Percentiles rank a stretch among this genome's conserved stretches.
Evolutionary conservation across 768 basidiomycete species (phyloP).

Genomic region (Kondoa subrosea): DNA sequence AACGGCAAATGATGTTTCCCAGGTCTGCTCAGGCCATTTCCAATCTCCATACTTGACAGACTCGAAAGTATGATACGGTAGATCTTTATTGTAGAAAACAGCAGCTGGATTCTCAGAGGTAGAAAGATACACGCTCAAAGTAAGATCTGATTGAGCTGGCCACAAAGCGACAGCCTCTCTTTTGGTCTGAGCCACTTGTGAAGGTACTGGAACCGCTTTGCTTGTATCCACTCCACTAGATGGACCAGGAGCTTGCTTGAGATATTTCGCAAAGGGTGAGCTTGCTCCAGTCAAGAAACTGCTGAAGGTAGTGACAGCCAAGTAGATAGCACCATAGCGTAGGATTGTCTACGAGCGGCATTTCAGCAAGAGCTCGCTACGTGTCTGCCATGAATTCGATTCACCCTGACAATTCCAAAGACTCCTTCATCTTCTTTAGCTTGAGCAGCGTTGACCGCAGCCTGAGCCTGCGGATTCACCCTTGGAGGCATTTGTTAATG

Average conservation of each 20-base stretch:
- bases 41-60: conserved; percentile 18
- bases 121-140: background rate
- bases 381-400: too few species aligned
- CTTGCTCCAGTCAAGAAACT: background rate
- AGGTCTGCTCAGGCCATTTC: conserved; percentile 10
- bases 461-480: too few species aligned
- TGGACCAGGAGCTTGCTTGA: background rate
- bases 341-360: background rate
- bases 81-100: conserved; percentile 9
- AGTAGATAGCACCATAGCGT: background rate
- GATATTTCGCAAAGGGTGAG: background rate
- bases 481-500: too few species aligned
- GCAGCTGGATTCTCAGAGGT: conserved; percentile 12
- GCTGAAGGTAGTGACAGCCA: background rate
- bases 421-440: too few species aligned
- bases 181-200: background rate
- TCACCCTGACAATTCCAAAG: too few species aligned
- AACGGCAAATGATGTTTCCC: conserved; percentile 21
- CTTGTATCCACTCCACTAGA: background rate
- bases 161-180: background rate
- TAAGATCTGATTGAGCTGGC: background rate
- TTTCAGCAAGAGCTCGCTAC: background rate
- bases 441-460: too few species aligned
- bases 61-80: conserved; percentile 15
- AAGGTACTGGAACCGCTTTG: conserved; percentile 3